Percentiles rank a stretch among this genome's conserved stretches.
Conservation (phyloP, 1,139 yeast species). For the Pichia sp. region DNA sequence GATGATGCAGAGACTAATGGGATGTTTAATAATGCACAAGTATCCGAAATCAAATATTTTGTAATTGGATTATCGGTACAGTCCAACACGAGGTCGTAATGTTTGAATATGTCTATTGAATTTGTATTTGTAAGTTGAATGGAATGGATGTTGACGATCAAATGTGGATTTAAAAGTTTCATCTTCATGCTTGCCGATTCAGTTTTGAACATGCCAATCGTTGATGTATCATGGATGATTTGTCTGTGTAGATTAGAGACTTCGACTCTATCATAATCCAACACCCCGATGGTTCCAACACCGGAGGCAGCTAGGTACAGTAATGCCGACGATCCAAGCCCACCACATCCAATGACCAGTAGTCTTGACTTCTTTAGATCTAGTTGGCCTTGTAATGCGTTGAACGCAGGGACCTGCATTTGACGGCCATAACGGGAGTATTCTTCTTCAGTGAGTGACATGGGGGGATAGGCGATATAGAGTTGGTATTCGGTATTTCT, state of each 20-base stretch:
- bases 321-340: slow-evolving; percentile 91
- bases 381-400: slow-evolving; percentile 53
- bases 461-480: slow-evolving; percentile 22
- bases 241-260: slow-evolving; percentile 87
- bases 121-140: slow-evolving; percentile 52
- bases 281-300: slow-evolving; percentile 78
- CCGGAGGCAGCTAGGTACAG: slow-evolving; percentile 89
- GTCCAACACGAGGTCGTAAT: slow-evolving; percentile 78
- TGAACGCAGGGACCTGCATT: slow-evolving; percentile 84
- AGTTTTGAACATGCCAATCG: slow-evolving; percentile 71
- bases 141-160: slow-evolving; percentile 51
- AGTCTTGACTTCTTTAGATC: slow-evolving; percentile 56
- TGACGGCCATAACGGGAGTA: slow-evolving; percentile 89
- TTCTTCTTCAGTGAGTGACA: slow-evolving; percentile 49
- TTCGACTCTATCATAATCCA: slow-evolving; percentile 86
- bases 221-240: slow-evolving; percentile 66
- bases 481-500: too few species aligned
- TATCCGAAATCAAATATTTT: slow-evolving; percentile 85
- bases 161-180: slow-evolving; percentile 62
- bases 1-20: slow-evolving; percentile 94
- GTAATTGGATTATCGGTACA: slow-evolving; percentile 95
- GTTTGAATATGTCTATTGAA: slow-evolving; percentile 59
- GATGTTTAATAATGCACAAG: slow-evolving; percentile 63
- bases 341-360: slow-evolving; percentile 94
- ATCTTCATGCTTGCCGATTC: slow-evolving; percentile 68